Evolutionary conservation across 2,329 filamentous ascomycete species (phyloP).

Genomic region (Pyrenophora tritici-repentis): DNA sequence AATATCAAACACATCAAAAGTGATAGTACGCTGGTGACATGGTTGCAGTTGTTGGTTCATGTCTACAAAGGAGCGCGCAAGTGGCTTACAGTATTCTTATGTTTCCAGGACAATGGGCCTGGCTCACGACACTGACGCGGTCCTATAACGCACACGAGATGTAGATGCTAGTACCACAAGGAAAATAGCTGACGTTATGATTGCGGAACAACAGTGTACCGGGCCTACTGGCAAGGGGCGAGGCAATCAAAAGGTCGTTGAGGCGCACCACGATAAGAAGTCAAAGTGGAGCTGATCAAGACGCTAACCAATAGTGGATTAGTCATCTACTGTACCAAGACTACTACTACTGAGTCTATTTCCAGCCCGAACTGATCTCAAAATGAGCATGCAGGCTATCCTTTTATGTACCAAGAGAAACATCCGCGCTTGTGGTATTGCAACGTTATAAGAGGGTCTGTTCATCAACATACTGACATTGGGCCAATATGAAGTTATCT

Average conservation of each 20-base stretch:
- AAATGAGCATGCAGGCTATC: too few relatives aligned
- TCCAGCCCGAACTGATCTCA: too few relatives aligned
- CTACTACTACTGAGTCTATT: too few relatives aligned
- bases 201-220: not conserved
- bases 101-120: not conserved
- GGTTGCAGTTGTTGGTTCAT: not conserved
- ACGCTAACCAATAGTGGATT: slow-evolving; percentile 21
- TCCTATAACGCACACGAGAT: not conserved
- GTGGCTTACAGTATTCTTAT: not conserved
- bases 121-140: not conserved
- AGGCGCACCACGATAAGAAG: slow-evolving; percentile 23
- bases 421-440: not conserved
- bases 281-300: slow-evolving; percentile 17
- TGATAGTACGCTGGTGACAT: not conserved
- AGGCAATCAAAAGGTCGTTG: slow-evolving; percentile 1
- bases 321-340: slow-evolving; percentile 30
- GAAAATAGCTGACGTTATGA: not conserved
- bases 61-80: not conserved
- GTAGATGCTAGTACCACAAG: not conserved
- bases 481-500: too few relatives aligned
- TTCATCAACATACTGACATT: not conserved
- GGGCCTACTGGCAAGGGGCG: not conserved
- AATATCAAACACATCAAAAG: not conserved
- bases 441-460: too few relatives aligned
- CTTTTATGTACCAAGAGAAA: slow-evolving; percentile 22